Evolutionary conservation across 305 asterid genomes (phyloP).

Genomic region (Fraxinus latifolia): DNA sequence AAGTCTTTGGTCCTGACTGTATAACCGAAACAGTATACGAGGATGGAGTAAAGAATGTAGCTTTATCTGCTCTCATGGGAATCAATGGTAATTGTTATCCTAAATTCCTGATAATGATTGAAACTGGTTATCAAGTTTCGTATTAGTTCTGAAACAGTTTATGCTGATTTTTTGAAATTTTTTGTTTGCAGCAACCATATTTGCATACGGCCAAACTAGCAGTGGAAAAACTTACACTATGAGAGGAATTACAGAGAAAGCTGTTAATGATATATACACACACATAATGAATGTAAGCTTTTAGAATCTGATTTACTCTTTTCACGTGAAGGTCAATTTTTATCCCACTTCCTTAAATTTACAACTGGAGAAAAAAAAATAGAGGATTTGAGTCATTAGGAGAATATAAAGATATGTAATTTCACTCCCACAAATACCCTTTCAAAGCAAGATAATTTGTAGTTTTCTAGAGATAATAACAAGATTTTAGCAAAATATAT

Average conservation of each 20-base stretch:
- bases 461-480: neutral
- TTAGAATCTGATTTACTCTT: constrained; percentile 2
- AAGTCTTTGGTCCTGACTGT: constrained; percentile 76
- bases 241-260: constrained; percentile 94
- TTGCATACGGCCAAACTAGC: constrained; percentile 98
- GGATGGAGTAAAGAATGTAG: constrained; percentile 91
- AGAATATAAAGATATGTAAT: neutral
- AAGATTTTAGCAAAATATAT: neutral
- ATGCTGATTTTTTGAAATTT: constrained; percentile 1
- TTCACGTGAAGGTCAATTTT: neutral
- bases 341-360: neutral
- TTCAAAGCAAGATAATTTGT: neutral
- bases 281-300: constrained; percentile 82
- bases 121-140: neutral
- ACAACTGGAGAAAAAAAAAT: neutral
- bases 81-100: constrained; percentile 63
- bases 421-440: neutral
- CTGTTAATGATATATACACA: constrained; percentile 81
- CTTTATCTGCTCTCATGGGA: constrained; percentile 92
- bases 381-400: neutral
- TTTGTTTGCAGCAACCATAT: constrained; percentile 73
- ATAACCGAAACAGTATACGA: constrained; percentile 74
- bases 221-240: constrained; percentile 93
- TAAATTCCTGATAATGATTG: neutral
- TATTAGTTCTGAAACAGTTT: constrained; percentile 6